A percentile compares a stretch with the other conserved stretches of the same genome.
These are phyloP conservation scores for Amanita fuliginea DNA, from an alignment of 768 basidiomycete species.

Conservation along the genomic window DNA sequence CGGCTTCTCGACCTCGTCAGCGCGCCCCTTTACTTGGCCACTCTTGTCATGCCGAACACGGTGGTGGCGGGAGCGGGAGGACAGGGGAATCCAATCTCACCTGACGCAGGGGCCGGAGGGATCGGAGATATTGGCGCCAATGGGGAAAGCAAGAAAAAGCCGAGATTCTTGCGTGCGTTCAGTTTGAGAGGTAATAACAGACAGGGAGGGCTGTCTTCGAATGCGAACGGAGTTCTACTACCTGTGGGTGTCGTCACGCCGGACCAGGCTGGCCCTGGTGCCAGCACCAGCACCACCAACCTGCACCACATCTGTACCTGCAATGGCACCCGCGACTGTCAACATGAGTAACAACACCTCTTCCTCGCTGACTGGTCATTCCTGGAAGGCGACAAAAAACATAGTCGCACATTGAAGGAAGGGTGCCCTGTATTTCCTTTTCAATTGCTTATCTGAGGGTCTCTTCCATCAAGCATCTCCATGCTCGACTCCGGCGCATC, in stretches of 20 bases:
- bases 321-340: too few relatives aligned
- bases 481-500: slow-evolving; percentile 47
- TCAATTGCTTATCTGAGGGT: slow-evolving; percentile 74
- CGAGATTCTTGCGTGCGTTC: slow-evolving; percentile 37
- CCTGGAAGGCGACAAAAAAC: slow-evolving; percentile 70
- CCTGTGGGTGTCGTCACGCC: background rate
- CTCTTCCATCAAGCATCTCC: slow-evolving; percentile 67
- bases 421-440: slow-evolving; percentile 92
- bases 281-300: background rate
- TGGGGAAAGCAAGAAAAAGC: slow-evolving; percentile 16
- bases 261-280: background rate
- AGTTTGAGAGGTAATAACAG: slow-evolving; percentile 16
- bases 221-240: slow-evolving; percentile 4
- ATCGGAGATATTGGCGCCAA: slow-evolving; percentile 8
- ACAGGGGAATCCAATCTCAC: background rate
- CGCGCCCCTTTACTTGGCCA: background rate
- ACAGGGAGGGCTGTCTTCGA: background rate
- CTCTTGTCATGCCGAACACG: slow-evolving; percentile 19
- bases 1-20: slow-evolving; percentile 33
- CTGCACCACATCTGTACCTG: too few relatives aligned
- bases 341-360: background rate
- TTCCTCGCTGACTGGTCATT: slow-evolving; percentile 73
- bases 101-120: background rate
- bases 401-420: slow-evolving; percentile 88
- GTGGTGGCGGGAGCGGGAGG: too few relatives aligned